These are phyloP conservation scores for Camellia oleifera DNA, from an alignment of 179 eudicot species.

Conservation along the genomic window DNA sequence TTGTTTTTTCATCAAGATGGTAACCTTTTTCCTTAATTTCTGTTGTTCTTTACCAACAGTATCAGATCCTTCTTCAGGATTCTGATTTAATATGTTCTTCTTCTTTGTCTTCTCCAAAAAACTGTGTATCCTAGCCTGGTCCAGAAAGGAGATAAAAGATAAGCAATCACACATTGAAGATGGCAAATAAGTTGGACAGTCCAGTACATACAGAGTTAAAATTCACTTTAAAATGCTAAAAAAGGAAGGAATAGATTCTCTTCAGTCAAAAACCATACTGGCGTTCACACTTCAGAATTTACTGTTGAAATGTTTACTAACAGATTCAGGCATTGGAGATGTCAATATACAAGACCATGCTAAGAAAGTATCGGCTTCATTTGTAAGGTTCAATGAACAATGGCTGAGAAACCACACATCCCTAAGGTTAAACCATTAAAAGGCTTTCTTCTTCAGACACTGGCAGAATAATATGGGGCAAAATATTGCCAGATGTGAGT, in stretches of 20 bases:
- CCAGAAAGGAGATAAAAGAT: background rate
- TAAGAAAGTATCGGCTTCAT: background rate
- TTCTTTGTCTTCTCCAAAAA: slow-evolving; percentile 71
- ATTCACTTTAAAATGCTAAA: background rate
- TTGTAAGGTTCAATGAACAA: background rate
- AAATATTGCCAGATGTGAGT: too few relatives aligned
- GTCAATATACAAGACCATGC: background rate
- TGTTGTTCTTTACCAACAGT: slow-evolving; percentile 42
- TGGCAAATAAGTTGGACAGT: too few relatives aligned
- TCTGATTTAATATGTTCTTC: slow-evolving; percentile 36
- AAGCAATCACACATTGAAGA: background rate
- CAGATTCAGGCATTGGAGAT: background rate
- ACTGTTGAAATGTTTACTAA: background rate
- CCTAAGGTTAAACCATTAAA: background rate
- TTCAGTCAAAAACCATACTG: background rate
- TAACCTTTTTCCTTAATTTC: slow-evolving; percentile 58
- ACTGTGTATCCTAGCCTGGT: slow-evolving; percentile 69
- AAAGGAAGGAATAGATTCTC: background rate
- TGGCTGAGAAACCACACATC: background rate
- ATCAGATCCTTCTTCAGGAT: slow-evolving; percentile 39
- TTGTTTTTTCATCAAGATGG: slow-evolving; percentile 66
- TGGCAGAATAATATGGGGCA: too few relatives aligned
- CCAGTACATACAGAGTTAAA: too few relatives aligned
- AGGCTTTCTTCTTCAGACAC: too few relatives aligned
- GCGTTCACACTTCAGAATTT: background rate